Conservation (phyloP, 164 flowering plant species). For the Chimonanthus praecox region DNA sequence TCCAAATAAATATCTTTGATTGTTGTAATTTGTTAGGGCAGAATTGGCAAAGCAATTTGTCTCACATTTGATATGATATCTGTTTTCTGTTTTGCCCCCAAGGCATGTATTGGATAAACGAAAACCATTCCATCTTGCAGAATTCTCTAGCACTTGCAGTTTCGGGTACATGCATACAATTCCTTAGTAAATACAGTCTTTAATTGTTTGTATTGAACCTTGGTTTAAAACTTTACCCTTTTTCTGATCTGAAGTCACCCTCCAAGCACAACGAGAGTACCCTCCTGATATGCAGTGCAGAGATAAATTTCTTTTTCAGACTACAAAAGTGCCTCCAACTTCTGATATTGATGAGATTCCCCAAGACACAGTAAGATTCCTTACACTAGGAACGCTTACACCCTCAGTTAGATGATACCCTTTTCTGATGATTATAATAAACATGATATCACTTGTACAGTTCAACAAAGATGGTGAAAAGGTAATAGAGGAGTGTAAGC, state of each 20-base stretch:
- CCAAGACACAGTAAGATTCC: constrained; percentile 56
- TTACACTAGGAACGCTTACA: constrained; percentile 5
- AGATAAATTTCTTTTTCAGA: constrained; percentile 91
- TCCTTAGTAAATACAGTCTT: no score
- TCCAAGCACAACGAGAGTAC: constrained; percentile 75
- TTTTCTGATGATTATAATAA: neutral
- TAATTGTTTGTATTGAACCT: neutral
- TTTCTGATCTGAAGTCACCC: constrained; percentile 53
- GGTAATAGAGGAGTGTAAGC: constrained; percentile 66
- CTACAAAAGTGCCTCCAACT: constrained; percentile 61
- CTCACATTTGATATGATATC: no score
- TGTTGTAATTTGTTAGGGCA: no score
- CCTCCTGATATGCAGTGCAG: constrained; percentile 88
- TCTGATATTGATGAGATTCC: constrained; percentile 75
- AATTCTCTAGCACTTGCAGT: no score
- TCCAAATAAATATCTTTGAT: no score
- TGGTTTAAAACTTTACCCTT: constrained; percentile 4
- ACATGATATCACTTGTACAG: constrained; percentile 25
- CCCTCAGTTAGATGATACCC: neutral
- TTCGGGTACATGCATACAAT: no score
- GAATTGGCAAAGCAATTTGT: no score
- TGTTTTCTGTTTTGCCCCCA: no score
- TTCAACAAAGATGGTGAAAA: constrained; percentile 69
- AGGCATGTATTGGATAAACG: no score
- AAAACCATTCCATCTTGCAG: no score